phyloP scores from a whole-genome alignment of 176 grass and related monocot genomes.

The sorghum (Sorghum bicolor) region Sorghum_bicolor_NCBIv3 NC_012872.2:61134001-61134500 shows the following conservation, averaged over 20 bases:
- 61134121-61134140: not conserved
- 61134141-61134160: not conserved
- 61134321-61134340: conserved; percentile 63
- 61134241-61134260: conserved; percentile 63
- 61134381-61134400: conserved; percentile 4
- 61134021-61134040: not conserved
- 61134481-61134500: not conserved
- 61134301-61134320: conserved; percentile 56
- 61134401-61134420: conserved; percentile 16
- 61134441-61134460: conserved; percentile 31
- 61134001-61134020: not conserved
- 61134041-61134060: conserved; percentile 96
- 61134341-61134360: conserved; percentile 20
- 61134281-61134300: conserved; percentile 57
- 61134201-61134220: conserved; percentile 86
- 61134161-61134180: not conserved
- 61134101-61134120: conserved; percentile 71
- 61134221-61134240: conserved; percentile 62
- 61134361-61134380: not conserved
- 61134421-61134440: conserved; percentile 29
- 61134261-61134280: conserved; percentile 49
- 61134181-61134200: not conserved
- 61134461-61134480: conserved; percentile 41
- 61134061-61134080: conserved; percentile 94
- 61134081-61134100: conserved; percentile 86